Percentiles rank a stretch among this genome's conserved stretches.
phyloP scores from a whole-genome alignment of 805 yeast species.

The Starmera caribaea region DNA sequence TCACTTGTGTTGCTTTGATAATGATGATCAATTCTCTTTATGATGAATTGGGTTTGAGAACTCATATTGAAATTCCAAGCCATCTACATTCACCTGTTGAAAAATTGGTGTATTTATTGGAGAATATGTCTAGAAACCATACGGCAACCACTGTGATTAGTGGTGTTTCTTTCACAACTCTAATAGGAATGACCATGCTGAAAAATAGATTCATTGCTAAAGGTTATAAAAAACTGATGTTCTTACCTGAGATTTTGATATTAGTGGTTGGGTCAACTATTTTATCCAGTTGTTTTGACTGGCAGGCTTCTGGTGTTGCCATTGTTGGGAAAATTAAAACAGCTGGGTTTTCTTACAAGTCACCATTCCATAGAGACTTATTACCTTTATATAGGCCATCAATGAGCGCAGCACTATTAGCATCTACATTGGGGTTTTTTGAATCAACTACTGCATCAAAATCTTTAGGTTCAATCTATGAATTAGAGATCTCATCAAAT shows the following conservation, averaged over 20 bases:
- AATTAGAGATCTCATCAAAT: constrained; percentile 69
- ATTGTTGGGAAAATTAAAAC: constrained; percentile 62
- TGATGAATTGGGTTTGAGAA: constrained; percentile 58
- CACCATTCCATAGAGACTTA: constrained; percentile 46
- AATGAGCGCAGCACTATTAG: constrained; percentile 61
- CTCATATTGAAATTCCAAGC: constrained; percentile 34
- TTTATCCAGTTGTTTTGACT: constrained; percentile 37
- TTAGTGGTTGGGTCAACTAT: constrained; percentile 60
- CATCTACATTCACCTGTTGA: constrained; percentile 65
- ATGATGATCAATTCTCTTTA: constrained; percentile 73
- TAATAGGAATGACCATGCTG: constrained; percentile 36
- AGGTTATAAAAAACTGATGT: constrained; percentile 36
- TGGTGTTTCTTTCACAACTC: constrained; percentile 33
- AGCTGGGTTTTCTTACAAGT: constrained; percentile 36
- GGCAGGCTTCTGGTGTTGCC: constrained; percentile 48
- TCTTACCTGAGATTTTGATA: constrained; percentile 73
- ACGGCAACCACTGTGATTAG: constrained; percentile 56
- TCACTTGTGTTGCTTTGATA: constrained; percentile 76
- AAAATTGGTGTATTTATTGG: constrained; percentile 48
- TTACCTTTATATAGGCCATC: constrained; percentile 41
- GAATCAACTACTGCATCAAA: constrained; percentile 92
- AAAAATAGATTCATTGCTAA: constrained; percentile 21
- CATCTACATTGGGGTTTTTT: constrained; percentile 83
- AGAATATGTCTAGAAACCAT: constrained; percentile 41
- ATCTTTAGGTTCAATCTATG: constrained; percentile 66